Base-by-base conservation (phyloP, 2,329 filamentous ascomycete genomes). In the Thelonectria blattea region DNA sequence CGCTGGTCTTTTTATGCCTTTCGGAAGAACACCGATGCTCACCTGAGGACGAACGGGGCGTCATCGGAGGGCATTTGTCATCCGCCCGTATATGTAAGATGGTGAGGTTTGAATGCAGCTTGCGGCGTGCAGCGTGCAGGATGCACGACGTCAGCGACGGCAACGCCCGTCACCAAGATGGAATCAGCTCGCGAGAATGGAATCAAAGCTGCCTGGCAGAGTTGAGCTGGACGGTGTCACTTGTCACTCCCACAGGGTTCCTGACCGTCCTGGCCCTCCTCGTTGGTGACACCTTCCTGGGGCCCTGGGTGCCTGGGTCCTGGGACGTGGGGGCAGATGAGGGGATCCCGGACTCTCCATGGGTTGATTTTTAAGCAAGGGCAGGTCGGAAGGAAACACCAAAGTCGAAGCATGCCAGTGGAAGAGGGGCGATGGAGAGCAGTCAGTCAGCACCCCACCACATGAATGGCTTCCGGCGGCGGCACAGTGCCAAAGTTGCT, bases 351-450 rank as follows among this genome's bases (percentile, higher is more conserved):
- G 60, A 56, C 42, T 51, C 18, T 60, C 45, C 64, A 56, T 62
- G 67, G 56, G 49, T 55, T 68, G 68, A 69, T 69, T 69, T 61
- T 70, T 69, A 68, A 69, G 64, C 68, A 70, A 70, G 24, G 24
- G 34, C 17, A 24, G 55, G 24, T 24, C 24, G n/a, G 32, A 10
- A 10, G 27, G 27, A 24, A 42, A 24, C 24, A 52, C 37, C 41
- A 48, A n/a, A 24, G 15, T 39, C 51, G 3, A n/a, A 39, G 57
- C 51, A 45, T 45, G n/a, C 55, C 43, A 54, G 50, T 53, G 56
- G 56, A 58, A 32, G 34, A 5, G 12, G 15, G 34, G 15, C 34
- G n/a, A n/a, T n/a, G n/a, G n/a, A n/a, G n/a, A n/a, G n/a, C n/a
- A n/a, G n/a, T n/a, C n/a, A 37, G 34, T 37, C 15, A 17, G 9